Evolutionary conservation across 1,284 basidiomycete genomes (phyloP), one percentile per base, ranked within the genome.

Genomic region (Ustilago xerochloae): DNA sequence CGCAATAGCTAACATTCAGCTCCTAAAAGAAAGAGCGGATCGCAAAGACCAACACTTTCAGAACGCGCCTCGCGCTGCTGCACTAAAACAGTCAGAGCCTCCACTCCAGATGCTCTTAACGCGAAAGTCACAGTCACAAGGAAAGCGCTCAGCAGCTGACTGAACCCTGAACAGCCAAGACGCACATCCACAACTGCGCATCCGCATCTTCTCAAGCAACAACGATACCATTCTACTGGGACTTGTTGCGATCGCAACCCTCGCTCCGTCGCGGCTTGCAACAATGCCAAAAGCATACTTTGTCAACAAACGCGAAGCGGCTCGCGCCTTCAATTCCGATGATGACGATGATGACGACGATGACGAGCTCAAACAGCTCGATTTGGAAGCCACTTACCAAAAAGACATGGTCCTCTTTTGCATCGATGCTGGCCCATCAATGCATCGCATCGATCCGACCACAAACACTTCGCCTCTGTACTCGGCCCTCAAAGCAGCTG

Each of bases 351-450:
- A 61, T 26, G 69, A 67, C 29, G 66, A 66, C 54, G 63, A 72
- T 30, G 72, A 75, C 32, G 60, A 67, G 50, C 60, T 66, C 57
- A 60, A 75, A 43, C 59, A 66, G 60, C 59, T 75, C 59, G 67
- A 75, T 38, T 43, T 66, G 29, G 67, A 75, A 22, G 72, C 65
- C 28, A 67, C 63, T 43, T 75, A 51, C 33, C 72, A 75, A 39
- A 78, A 77, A 55, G 81, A 82, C 56, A 73, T 77, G 41, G 73
- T 82, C 15, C 86, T 97, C 16, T 97, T 97, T 86, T 93, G 92
- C 80, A 93, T 98, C 64, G 95, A 99, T 84, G 93, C 92, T 61
- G 95, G 94, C 0, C 86, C 89, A 39, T 91, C 93, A 13, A 98
- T 98, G 94, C 90, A 92, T 38, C 88, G 69, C 24, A 62, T 62